Conservation (phyloP, 164 flowering plant genomes). For the Vitis labrusca region DNA sequence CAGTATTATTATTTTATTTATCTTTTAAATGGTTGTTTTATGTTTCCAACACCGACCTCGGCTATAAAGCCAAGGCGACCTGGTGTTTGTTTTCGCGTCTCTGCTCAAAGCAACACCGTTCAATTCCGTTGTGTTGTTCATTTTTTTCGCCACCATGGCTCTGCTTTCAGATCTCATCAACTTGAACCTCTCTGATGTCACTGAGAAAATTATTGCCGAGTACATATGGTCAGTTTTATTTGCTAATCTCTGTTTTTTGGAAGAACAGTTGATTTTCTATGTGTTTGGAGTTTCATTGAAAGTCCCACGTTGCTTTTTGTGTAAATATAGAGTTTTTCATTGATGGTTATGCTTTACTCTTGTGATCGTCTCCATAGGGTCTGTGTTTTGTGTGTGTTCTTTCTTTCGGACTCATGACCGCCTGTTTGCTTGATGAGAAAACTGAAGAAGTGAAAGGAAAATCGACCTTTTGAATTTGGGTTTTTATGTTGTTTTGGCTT, state of each 20-base stretch:
- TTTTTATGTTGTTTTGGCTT: too few species aligned
- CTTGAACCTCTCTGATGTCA: slow-evolving; percentile 57
- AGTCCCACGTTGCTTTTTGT: background rate
- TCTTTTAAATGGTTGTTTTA: too few species aligned
- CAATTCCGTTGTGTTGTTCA: too few species aligned
- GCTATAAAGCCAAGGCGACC: too few species aligned
- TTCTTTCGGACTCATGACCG: background rate
- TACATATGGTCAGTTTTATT: slow-evolving; percentile 61
- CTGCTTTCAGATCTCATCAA: slow-evolving; percentile 65
- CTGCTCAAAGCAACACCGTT: too few species aligned
- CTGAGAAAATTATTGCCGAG: slow-evolving; percentile 70
- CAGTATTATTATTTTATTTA: too few species aligned
- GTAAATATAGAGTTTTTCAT: background rate
- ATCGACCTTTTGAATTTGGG: too few species aligned
- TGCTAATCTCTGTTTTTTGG: background rate
- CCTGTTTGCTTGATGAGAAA: too few species aligned
- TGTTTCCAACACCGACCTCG: too few species aligned
- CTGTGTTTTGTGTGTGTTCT: too few species aligned
- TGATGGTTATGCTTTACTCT: background rate
- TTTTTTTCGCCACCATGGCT: slow-evolving; percentile 32
- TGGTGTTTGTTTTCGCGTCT: too few species aligned
- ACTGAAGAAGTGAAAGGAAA: too few species aligned
- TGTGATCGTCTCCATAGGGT: background rate
- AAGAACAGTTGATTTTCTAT: background rate
- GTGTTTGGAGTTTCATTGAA: background rate